Evolutionary conservation across 805 yeast genomes (phyloP).

Genomic region (Priceomyces haplophilus): DNA sequence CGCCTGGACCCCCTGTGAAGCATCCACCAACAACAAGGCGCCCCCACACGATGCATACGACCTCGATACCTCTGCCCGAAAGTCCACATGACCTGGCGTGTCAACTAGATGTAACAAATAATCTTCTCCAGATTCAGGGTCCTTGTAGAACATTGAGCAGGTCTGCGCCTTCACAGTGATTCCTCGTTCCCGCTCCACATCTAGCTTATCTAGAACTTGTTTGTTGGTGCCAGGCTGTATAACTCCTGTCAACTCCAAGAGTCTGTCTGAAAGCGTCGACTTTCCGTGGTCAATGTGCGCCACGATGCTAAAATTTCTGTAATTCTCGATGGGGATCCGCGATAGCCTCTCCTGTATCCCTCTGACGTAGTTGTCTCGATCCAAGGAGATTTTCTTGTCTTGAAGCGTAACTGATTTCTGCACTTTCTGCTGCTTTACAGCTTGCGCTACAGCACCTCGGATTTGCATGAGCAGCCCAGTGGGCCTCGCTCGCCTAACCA

Average conservation of each 20-base stretch:
- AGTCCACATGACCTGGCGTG: constrained; percentile 98
- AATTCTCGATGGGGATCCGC: constrained; percentile 78
- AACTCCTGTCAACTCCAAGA: constrained; percentile 86
- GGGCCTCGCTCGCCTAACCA: not conserved
- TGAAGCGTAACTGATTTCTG: constrained; percentile 10
- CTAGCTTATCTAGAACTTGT: constrained; percentile 86
- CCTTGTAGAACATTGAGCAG: constrained; percentile 82
- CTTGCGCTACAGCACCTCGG: not conserved
- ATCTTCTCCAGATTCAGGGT: constrained; percentile 58
- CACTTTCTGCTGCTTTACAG: constrained; percentile 4
- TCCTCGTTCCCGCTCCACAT: constrained; percentile 94
- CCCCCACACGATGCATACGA: constrained; percentile 97
- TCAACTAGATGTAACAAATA: constrained; percentile 88
- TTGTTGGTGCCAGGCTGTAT: constrained; percentile 70
- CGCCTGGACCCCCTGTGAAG: constrained; percentile 95
- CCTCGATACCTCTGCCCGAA: constrained; percentile 87
- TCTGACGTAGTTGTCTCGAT: constrained; percentile 32
- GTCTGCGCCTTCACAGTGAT: constrained; percentile 97
- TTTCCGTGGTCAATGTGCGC: constrained; percentile 95
- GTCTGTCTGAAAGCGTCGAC: constrained; percentile 84
- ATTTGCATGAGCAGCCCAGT: not conserved
- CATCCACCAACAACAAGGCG: constrained; percentile 85
- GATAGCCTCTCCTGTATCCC: constrained; percentile 55
- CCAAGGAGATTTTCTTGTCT: constrained; percentile 26
- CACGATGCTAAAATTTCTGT: constrained; percentile 88